These are phyloP conservation scores for Erysiphe neolycopersici DNA, from an alignment of 2,329 filamentous ascomycete genomes.

Conservation along the genomic window DNA sequence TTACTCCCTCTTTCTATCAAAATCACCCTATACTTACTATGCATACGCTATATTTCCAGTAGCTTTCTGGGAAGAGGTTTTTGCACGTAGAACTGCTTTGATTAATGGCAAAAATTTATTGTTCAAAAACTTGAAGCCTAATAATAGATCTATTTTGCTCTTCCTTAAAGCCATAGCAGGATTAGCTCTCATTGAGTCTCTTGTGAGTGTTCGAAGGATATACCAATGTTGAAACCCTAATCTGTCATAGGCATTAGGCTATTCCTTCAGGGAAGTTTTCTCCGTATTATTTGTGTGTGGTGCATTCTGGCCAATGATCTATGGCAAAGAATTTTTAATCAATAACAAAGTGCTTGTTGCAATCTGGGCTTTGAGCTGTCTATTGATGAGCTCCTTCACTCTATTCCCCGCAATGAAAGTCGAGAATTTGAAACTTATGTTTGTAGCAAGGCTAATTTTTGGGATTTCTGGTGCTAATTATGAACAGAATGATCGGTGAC, in stretches of 20 bases:
- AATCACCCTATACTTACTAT: slow-evolving; percentile 66
- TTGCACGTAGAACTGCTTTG: slow-evolving; percentile 46
- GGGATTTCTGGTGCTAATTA: slow-evolving; percentile 1
- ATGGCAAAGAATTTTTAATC: slow-evolving; percentile 46
- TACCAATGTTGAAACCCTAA: slow-evolving; percentile 3
- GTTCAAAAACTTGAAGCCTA: slow-evolving; percentile 39
- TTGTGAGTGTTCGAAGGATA: slow-evolving; percentile 25
- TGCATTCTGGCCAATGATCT: slow-evolving; percentile 49
- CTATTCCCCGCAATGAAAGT: slow-evolving; percentile 65
- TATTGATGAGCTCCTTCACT: slow-evolving; percentile 75
- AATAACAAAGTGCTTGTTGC: slow-evolving; percentile 34
- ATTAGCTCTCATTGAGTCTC: slow-evolving; percentile 47
- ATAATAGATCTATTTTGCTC: slow-evolving; percentile 29
- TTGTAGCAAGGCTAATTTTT: slow-evolving; percentile 13
- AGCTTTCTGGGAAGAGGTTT: slow-evolving; percentile 91
- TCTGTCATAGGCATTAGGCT: slow-evolving; percentile 47
- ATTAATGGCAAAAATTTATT: slow-evolving; percentile 37
- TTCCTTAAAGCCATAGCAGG: slow-evolving; percentile 38
- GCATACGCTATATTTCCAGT: slow-evolving; percentile 79
- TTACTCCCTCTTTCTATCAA: slow-evolving; percentile 52
- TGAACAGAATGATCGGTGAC: slow-evolving; percentile 41
- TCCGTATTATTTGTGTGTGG: slow-evolving; percentile 55
- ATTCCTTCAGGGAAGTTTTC: slow-evolving; percentile 71
- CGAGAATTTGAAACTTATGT: slow-evolving; percentile 55
- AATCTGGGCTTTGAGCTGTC: slow-evolving; percentile 52